Evolutionary conservation across 2,329 filamentous ascomycete species (phyloP).

Genomic region (Fusarium citri): DNA sequence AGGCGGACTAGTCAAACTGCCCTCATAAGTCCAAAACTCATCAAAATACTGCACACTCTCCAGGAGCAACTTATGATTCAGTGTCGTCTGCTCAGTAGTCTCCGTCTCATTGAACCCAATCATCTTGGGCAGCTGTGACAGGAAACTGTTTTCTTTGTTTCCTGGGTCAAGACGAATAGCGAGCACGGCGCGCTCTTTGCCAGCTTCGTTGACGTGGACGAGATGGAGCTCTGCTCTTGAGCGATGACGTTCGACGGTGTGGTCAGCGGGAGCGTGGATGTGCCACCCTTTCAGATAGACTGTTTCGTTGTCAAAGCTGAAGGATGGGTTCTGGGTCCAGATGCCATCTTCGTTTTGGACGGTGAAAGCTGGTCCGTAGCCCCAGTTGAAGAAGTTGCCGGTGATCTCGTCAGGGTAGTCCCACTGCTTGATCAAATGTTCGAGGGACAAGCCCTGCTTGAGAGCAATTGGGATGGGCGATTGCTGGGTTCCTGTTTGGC

Average conservation of each 20-base stretch:
- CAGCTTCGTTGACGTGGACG: constrained; percentile 32
- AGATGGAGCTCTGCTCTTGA: constrained; percentile 39
- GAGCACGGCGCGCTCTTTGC: constrained; percentile 28
- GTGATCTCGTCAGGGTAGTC: constrained; percentile 13
- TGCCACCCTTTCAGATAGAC: constrained; percentile 40
- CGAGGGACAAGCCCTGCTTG: constrained; percentile 31
- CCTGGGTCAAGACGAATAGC: constrained; percentile 33
- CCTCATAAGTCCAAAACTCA: constrained; percentile 40
- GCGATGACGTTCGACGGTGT: constrained; percentile 34
- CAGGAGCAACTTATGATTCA: constrained; percentile 22
- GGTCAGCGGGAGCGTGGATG: constrained; percentile 35
- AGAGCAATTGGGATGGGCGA: constrained; percentile 32
- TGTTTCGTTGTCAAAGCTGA: constrained; percentile 37
- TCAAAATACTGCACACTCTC: constrained; percentile 32
- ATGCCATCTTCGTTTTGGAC: constrained; percentile 22
- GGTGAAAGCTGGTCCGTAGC: constrained; percentile 33
- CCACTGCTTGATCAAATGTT: constrained; percentile 23
- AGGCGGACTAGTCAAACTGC: constrained; percentile 37
- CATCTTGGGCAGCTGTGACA: constrained; percentile 15
- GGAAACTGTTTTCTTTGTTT: constrained; percentile 23
- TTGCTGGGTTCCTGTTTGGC: constrained; percentile 38
- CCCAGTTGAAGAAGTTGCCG: constrained; percentile 40
- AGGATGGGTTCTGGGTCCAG: constrained; percentile 27
- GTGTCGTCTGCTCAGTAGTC: background rate
- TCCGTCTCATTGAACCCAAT: constrained; percentile 35